Evolutionary conservation across 768 basidiomycete genomes (phyloP).

Genomic region (Suillus weaverae): DNA sequence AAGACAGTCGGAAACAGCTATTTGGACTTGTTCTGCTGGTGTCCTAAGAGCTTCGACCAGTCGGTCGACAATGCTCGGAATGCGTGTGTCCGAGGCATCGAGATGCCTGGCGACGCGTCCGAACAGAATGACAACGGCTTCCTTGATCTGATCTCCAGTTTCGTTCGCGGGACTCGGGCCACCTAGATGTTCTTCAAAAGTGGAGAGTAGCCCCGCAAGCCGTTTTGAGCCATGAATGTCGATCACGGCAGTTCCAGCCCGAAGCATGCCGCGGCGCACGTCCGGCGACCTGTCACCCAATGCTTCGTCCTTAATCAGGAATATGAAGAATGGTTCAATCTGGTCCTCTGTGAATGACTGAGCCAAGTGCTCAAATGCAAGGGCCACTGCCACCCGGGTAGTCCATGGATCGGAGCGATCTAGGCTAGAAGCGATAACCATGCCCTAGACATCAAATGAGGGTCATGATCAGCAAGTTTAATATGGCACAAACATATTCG

Average conservation of each 20-base stretch:
- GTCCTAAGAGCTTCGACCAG: constrained; percentile 89
- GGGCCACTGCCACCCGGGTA: constrained; percentile 71
- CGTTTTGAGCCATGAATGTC: constrained; percentile 77
- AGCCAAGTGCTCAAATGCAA: constrained; percentile 65
- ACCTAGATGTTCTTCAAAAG: constrained; percentile 79
- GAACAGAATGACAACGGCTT: constrained; percentile 92
- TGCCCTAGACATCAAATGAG: constrained; percentile 57
- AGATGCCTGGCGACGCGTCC: constrained; percentile 91
- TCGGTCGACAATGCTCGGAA: constrained; percentile 80
- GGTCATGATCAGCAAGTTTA: not conserved
- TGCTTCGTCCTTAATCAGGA: constrained; percentile 83
- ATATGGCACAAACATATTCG: constrained; percentile 65
- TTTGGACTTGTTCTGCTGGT: constrained; percentile 94
- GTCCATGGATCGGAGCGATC: constrained; percentile 89
- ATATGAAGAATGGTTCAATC: constrained; percentile 74
- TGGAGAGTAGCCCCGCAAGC: constrained; percentile 70
- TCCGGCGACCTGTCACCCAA: constrained; percentile 82
- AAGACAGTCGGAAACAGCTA: constrained; percentile 94
- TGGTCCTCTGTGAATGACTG: constrained; percentile 60
- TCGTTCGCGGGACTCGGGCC: constrained; percentile 58
- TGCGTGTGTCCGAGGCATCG: constrained; percentile 69
- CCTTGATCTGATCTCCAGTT: constrained; percentile 84
- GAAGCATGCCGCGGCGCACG: constrained; percentile 87
- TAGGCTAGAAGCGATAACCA: constrained; percentile 87
- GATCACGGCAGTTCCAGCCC: constrained; percentile 77